These are phyloP conservation scores for Ophiosphaerella narmari DNA, from an alignment of 2,329 filamentous ascomycete genomes.

Conservation along the genomic window DNA sequence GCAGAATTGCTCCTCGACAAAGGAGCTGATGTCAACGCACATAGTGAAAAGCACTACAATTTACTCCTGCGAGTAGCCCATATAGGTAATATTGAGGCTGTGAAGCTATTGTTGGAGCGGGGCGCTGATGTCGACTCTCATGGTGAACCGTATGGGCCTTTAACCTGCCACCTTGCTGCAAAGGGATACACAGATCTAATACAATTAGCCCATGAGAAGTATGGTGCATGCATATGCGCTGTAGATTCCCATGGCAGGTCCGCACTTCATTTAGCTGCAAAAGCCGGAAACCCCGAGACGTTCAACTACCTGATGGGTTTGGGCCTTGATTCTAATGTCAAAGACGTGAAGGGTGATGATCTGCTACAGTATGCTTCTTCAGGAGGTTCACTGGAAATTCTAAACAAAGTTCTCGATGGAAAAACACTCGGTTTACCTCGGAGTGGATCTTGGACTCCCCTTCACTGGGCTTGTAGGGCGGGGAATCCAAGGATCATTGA, in stretches of 20 bases:
- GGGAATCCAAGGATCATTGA: conserved; percentile 7
- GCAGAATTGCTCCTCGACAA: background rate
- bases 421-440: background rate
- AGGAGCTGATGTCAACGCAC: background rate
- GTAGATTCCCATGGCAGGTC: conserved; percentile 2
- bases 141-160: background rate
- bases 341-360: conserved; percentile 6
- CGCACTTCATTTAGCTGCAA: conserved; percentile 3
- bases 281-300: background rate
- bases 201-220: background rate
- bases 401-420: background rate
- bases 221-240: background rate
- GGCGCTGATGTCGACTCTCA: conserved; percentile 7
- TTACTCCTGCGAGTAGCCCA: too few species aligned
- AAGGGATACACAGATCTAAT: conserved; percentile 4
- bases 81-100: background rate
- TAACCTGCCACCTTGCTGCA: background rate
- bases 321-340: background rate
- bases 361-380: conserved; percentile 7
- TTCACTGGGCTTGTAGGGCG: conserved; percentile 11
- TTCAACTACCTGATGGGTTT: background rate
- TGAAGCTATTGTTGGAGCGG: conserved; percentile 8
- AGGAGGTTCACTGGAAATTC: conserved; percentile 6
- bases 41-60: background rate
- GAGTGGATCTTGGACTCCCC: conserved; percentile 3